phyloP scores from a whole-genome alignment of 331 rosid genomes.

The Telfairia occidentalis region DNA sequence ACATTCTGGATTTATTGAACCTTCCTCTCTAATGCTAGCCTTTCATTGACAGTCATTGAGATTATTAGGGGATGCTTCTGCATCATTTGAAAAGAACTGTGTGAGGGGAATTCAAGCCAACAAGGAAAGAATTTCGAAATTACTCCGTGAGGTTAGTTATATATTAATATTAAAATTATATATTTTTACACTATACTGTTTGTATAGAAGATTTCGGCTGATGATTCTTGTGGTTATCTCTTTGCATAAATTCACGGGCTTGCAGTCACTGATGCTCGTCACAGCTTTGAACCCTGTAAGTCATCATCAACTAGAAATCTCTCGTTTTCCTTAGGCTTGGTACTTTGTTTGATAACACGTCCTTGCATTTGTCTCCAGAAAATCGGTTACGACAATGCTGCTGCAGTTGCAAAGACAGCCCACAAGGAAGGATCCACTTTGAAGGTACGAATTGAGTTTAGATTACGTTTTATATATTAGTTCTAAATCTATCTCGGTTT shows the following conservation, averaged over 20 bases:
- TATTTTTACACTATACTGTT: not conserved
- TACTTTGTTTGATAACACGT: conserved; percentile 9
- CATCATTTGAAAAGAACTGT: conserved; percentile 92
- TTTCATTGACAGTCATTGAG: conserved; percentile 55
- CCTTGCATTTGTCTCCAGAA: conserved; percentile 41
- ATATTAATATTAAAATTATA: conserved; percentile 1
- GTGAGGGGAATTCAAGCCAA: conserved; percentile 83
- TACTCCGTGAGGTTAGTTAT: conserved; percentile 72
- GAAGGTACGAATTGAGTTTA: conserved; percentile 41
- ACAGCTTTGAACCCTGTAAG: conserved; percentile 93
- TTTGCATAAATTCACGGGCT: conserved; percentile 18
- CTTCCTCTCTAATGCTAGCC: not conserved
- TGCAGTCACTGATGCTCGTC: conserved; percentile 95
- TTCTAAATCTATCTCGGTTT: not conserved
- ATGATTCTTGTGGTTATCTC: conserved; percentile 12
- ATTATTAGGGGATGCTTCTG: conserved; percentile 89
- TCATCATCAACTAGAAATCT: conserved; percentile 11
- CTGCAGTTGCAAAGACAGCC: conserved; percentile 95
- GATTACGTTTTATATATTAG: not conserved
- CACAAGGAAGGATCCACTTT: conserved; percentile 91
- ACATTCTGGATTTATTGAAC: not conserved
- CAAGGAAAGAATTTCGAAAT: conserved; percentile 75
- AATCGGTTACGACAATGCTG: conserved; percentile 98
- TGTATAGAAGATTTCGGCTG: conserved; percentile 17
- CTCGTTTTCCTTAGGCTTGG: not conserved